Evolutionary conservation across 2,329 filamentous ascomycete genomes (phyloP).

Genomic region (Cladosporium sp.): DNA sequence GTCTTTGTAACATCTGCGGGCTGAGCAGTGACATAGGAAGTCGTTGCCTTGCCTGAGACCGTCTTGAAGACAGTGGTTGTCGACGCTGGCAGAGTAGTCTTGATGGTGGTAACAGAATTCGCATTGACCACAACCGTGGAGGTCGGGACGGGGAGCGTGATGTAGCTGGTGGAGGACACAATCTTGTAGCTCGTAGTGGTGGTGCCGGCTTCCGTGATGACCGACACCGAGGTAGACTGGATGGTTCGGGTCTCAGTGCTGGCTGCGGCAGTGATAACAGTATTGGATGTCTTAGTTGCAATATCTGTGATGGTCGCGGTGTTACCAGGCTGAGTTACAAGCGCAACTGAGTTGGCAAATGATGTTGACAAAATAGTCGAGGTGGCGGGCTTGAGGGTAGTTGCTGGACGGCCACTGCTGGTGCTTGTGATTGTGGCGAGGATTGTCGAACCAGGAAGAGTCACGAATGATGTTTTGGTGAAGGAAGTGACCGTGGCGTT

Average conservation of each 20-base stretch:
- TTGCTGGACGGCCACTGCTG: slow-evolving; percentile 22
- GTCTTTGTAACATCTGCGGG: slow-evolving; percentile 18
- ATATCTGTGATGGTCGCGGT: slow-evolving; percentile 20
- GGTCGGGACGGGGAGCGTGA: slow-evolving; percentile 12
- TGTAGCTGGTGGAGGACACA: slow-evolving; percentile 15
- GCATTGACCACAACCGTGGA: slow-evolving; percentile 13
- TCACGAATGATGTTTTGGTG: slow-evolving; percentile 18
- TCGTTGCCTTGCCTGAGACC: slow-evolving; percentile 10
- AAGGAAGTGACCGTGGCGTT: slow-evolving; percentile 26
- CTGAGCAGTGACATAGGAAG: slow-evolving; percentile 12
- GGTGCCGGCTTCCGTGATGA: slow-evolving; percentile 6
- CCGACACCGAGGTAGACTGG: slow-evolving; percentile 3
- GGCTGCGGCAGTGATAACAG: slow-evolving; percentile 9
- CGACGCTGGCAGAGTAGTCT: slow-evolving; percentile 22
- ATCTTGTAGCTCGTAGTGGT: slow-evolving; percentile 17
- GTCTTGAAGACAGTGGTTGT: slow-evolving; percentile 17
- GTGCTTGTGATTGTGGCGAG: slow-evolving; percentile 24
- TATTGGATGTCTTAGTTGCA: neutral
- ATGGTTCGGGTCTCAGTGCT: slow-evolving; percentile 11
- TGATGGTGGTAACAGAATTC: slow-evolving; percentile 20
- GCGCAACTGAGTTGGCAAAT: slow-evolving; percentile 12
- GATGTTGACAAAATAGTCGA: slow-evolving; percentile 21
- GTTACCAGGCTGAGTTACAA: slow-evolving; percentile 19
- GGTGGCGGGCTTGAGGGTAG: slow-evolving; percentile 25
- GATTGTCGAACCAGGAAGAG: slow-evolving; percentile 16